phyloP scores from a whole-genome alignment of 2,329 filamentous ascomycete species.

The Hymenoscyphus scutula region DNA sequence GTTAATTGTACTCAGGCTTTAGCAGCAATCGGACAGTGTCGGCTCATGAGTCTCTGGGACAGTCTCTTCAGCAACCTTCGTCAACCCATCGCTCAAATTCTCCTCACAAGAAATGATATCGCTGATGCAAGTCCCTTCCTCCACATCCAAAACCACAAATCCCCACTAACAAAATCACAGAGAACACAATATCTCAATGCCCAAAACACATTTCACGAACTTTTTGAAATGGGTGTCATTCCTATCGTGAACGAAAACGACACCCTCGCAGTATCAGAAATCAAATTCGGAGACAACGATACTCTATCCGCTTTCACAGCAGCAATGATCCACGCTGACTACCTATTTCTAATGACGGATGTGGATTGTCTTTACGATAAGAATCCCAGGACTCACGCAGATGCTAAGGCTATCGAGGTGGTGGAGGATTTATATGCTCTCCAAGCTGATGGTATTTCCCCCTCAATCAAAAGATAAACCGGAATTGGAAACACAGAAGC shows the following conservation, averaged over 20 bases:
- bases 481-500: too few relatives aligned
- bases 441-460: slow-evolving; percentile 67
- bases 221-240: slow-evolving; percentile 92
- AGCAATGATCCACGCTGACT: slow-evolving; percentile 94
- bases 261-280: slow-evolving; percentile 93
- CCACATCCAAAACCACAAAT: not conserved
- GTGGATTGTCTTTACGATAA: slow-evolving; percentile 97
- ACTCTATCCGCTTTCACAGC: slow-evolving; percentile 95
- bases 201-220: slow-evolving; percentile 87
- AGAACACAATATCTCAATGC: slow-evolving; percentile 94
- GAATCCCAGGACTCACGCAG: slow-evolving; percentile 81
- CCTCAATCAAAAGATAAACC: not conserved
- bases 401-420: slow-evolving; percentile 86
- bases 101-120: slow-evolving; percentile 94
- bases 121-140: slow-evolving; percentile 64
- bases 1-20: slow-evolving; percentile 59
- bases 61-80: slow-evolving; percentile 82
- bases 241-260: slow-evolving; percentile 99
- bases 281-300: slow-evolving; percentile 99
- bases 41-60: slow-evolving; percentile 94
- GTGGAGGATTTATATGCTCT: slow-evolving; percentile 84
- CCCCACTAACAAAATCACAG: slow-evolving; percentile 42
- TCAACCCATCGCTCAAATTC: slow-evolving; percentile 90
- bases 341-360: slow-evolving; percentile 97
- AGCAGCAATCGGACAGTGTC: slow-evolving; percentile 93